Evolutionary conservation across 768 basidiomycete species (phyloP), one percentile per base, ranked within the genome.

Genomic region (Aureoboletus auriporus): DNA sequence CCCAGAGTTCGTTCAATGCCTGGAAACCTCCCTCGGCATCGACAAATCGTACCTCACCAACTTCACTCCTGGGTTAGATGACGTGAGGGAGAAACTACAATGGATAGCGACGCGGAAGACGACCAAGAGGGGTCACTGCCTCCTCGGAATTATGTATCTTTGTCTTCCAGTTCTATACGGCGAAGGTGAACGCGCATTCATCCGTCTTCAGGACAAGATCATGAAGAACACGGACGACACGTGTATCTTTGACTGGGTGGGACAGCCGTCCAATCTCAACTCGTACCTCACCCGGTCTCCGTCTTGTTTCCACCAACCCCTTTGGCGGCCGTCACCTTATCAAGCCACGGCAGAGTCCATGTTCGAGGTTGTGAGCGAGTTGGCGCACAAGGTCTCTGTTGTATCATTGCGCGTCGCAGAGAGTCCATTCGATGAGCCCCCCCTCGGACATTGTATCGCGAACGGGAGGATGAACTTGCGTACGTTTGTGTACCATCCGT

Each of bases 41-140:
- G 61, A 63, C 40, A 52, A 51, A 23, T 36, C 48, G 4, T 56
- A 49, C 41, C 53, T 65, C 38, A 47, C 54, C 17, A 41, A 48
- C 35, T 63, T 64, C 46, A 48, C 44, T n/a, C 61, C 63, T 0
- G 63, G 63, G n/a, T 31, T 64, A 29, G 50, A 55, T 2, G 42
- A 58, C n/a, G 58, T 60, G 23, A 54, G 64, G 34, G 61, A 63
- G 45, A 61, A 42, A 31, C 23, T 68, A 33, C 51, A 47, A 10
- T 69, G 66, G 67, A 59, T 63, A 49, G 58, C 63, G 5, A 43
- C 38, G 2, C 54, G 67, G 40, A 53, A 26, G 31, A 68, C 66
- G 23, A 62, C 66, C 33, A 61, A 59, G 26, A 9, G 39, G 44
- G 61, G 63, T 0, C 68, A 68, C 47, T 65, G 59, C 34, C 58